Conservation (phyloP, 1,284 basidiomycete genomes). For the Serendipita sp. region DNA sequence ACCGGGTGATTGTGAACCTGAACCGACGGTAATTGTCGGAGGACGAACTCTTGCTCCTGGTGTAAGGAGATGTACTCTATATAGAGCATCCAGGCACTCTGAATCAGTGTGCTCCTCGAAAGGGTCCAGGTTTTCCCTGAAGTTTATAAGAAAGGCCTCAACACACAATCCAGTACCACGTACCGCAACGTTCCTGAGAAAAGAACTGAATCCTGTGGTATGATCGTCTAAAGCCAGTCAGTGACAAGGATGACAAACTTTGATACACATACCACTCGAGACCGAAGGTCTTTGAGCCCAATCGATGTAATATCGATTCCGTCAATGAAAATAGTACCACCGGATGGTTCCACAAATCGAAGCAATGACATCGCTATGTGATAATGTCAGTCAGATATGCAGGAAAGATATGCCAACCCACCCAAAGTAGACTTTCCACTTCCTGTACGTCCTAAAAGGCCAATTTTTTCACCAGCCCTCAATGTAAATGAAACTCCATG, state of each 20-base stretch:
- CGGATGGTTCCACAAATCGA: conserved; percentile 34
- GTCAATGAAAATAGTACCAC: conserved; percentile 32
- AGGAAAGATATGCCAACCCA: conserved; percentile 1
- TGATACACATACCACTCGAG: conserved; percentile 13
- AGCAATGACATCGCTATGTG: conserved; percentile 26
- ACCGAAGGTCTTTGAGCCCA: conserved; percentile 32
- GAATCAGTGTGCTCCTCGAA: conserved; percentile 11
- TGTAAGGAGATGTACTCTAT: conserved; percentile 12
- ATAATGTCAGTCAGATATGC: conserved; percentile 16
- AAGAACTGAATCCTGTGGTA: conserved; percentile 12
- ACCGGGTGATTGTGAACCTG: background rate
- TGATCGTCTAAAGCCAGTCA: conserved; percentile 10
- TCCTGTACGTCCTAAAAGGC: conserved; percentile 13
- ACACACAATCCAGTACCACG: background rate
- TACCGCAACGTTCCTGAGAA: conserved; percentile 13
- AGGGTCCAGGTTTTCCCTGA: conserved; percentile 14
- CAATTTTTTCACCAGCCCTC: conserved; percentile 13
- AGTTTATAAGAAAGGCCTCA: background rate
- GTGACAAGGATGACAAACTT: background rate
- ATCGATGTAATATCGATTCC: conserved; percentile 37
- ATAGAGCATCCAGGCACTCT: conserved; percentile 13
- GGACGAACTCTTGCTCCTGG: background rate
- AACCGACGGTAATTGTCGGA: background rate
- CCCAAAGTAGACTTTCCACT: conserved; percentile 18
- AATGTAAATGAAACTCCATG: conserved; percentile 14